Percentiles rank a stretch among this genome's conserved stretches.
Conservation (phyloP, 2,329 filamentous ascomycete species). For the Penicillium paneum region DNA sequence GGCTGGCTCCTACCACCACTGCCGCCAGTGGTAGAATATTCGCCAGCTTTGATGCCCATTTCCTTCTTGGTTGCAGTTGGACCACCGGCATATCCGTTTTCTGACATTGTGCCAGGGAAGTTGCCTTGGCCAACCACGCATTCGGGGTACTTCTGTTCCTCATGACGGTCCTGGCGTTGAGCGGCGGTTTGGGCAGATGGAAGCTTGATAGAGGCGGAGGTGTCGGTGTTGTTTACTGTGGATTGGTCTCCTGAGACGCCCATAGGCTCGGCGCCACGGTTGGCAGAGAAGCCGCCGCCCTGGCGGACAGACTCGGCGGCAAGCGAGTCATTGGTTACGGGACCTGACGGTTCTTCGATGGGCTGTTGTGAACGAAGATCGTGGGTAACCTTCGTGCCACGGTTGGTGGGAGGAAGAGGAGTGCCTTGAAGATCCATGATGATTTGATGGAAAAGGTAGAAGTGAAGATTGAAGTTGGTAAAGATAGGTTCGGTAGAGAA, state of each 20-base stretch:
- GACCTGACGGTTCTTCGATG: constrained; percentile 61
- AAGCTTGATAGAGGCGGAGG: constrained; percentile 51
- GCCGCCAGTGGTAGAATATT: constrained; percentile 26
- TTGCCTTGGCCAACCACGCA: constrained; percentile 38
- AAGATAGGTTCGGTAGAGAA: background rate
- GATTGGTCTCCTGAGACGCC: constrained; percentile 52
- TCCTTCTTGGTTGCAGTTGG: constrained; percentile 32
- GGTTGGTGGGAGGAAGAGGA: constrained; percentile 30
- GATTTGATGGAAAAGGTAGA: background rate
- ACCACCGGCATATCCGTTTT: constrained; percentile 37
- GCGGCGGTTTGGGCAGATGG: constrained; percentile 48
- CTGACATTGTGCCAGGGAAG: constrained; percentile 33
- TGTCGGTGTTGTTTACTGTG: constrained; percentile 57
- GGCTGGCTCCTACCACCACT: constrained; percentile 28
- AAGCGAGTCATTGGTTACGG: constrained; percentile 66
- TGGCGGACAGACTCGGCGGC: constrained; percentile 66
- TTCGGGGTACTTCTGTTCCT: constrained; percentile 45
- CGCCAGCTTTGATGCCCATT: constrained; percentile 24
- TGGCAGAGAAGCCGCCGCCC: constrained; percentile 60
- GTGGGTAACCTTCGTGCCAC: constrained; percentile 45
- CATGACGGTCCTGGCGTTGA: constrained; percentile 43
- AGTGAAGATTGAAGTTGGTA: no score
- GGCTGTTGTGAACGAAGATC: constrained; percentile 53
- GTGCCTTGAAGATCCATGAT: constrained; percentile 44
- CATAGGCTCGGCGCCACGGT: constrained; percentile 53